Percentiles rank a stretch among this genome's conserved stretches.
Conservation (phyloP, 78 protist genomes). For the Chrysochromulina tobinii region DNA sequence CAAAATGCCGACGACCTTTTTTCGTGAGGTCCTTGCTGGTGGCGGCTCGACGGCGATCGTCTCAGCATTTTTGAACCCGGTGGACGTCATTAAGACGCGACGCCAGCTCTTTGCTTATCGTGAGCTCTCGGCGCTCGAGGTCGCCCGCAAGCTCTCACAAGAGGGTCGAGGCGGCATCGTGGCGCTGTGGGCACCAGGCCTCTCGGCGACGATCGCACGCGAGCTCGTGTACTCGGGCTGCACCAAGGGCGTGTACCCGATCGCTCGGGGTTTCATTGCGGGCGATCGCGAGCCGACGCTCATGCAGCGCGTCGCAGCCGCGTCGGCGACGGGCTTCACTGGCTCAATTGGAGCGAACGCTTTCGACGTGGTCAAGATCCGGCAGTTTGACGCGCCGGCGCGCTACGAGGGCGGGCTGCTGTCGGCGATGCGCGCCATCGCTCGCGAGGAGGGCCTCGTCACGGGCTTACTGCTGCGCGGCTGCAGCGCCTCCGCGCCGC, state of each 20-base stretch:
- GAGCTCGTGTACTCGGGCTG: background rate
- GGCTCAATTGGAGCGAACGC: slow-evolving; percentile 2
- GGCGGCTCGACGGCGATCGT: background rate
- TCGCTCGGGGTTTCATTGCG: background rate
- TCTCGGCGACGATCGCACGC: background rate
- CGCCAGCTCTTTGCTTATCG: background rate
- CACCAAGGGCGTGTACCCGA: slow-evolving; percentile 11
- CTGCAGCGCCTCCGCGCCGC: background rate
- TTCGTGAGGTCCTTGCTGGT: background rate
- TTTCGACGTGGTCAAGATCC: slow-evolving; percentile 8
- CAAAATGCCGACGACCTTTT: background rate
- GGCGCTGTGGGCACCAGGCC: background rate
- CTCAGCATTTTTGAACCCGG: background rate
- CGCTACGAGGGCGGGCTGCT: background rate
- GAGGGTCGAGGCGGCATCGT: background rate
- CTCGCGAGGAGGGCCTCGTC: background rate
- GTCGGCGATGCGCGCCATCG: background rate
- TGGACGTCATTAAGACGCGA: slow-evolving; percentile 13
- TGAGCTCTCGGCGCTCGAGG: background rate
- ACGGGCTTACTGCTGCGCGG: background rate
- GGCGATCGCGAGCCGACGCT: slow-evolving; percentile 6
- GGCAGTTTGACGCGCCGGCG: background rate
- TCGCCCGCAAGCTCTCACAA: background rate
- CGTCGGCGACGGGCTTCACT: background rate
- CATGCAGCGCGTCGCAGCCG: slow-evolving; percentile 2